Conservation (phyloP, 176 grass and related monocot genomes). For the Musa troglodytarum region DNA sequence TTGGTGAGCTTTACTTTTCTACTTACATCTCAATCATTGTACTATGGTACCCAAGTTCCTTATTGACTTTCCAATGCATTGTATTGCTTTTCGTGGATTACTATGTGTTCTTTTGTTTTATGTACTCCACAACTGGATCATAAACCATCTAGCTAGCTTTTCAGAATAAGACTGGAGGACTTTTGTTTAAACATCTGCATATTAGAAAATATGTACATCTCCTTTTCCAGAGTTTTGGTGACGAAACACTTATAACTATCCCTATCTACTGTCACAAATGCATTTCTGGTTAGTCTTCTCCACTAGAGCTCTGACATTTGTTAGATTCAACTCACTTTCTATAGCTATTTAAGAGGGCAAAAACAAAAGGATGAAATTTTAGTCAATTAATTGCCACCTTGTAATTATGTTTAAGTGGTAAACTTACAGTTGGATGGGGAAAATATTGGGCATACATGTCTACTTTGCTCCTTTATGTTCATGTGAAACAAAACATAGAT, state of each 20-base stretch:
- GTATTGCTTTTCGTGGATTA: background rate
- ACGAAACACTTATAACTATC: background rate
- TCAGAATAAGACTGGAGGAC: background rate
- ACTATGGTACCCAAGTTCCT: background rate
- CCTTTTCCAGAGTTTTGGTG: no score
- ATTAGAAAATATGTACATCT: background rate
- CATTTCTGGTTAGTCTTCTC: background rate
- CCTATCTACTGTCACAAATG: background rate
- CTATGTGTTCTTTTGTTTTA: background rate
- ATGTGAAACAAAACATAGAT: no score
- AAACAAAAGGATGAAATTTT: no score
- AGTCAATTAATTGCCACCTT: no score
- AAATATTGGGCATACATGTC: no score
- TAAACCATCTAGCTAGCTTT: background rate
- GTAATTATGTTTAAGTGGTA: no score
- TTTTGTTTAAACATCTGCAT: background rate
- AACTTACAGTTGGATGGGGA: no score
- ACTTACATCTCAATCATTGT: background rate
- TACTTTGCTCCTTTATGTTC: no score
- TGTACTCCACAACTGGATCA: background rate
- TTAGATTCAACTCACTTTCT: background rate
- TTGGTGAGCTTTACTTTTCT: slow-evolving; percentile 28
- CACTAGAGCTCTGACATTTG: background rate
- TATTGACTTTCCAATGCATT: background rate
- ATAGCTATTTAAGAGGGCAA: background rate